These are phyloP conservation scores for Septoria linicola DNA, from an alignment of 2,329 filamentous ascomycete species.

Conservation along the genomic window DNA sequence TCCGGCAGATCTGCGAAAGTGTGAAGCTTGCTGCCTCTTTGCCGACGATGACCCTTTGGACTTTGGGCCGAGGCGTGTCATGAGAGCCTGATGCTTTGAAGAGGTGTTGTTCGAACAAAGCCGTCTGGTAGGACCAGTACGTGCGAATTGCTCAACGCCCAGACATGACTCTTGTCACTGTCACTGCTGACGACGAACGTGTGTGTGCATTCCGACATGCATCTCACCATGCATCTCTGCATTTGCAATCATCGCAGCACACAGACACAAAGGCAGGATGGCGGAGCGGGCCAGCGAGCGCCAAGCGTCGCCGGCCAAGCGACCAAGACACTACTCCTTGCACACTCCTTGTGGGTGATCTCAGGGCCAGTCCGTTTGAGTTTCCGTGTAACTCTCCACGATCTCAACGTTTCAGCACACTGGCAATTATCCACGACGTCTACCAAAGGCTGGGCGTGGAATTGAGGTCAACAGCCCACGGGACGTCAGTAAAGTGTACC, in stretches of 20 bases:
- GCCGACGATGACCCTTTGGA: conserved; percentile 6
- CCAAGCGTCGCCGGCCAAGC: conserved; percentile 9
- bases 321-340: conserved; percentile 2
- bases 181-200: not conserved
- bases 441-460: conserved; percentile 14
- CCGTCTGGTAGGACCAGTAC: not conserved
- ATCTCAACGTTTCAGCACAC: conserved; percentile 14
- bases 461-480: not conserved
- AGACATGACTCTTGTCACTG: not conserved
- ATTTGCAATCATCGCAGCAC: not conserved
- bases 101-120: conserved; percentile 1
- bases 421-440: conserved; percentile 6
- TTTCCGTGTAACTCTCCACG: conserved; percentile 5
- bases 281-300: conserved; percentile 4
- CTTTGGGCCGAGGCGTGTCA: not conserved
- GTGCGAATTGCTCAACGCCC: conserved; percentile 1
- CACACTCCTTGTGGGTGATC: not conserved
- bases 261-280: not conserved
- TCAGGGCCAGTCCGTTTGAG: not conserved
- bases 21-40: conserved; percentile 17
- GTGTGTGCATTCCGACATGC: not conserved
- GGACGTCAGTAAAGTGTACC: not conserved
- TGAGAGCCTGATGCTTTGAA: conserved; percentile 1
- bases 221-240: not conserved
- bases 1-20: conserved; percentile 13